Conservation (phyloP, 2,329 filamentous ascomycete genomes). For the Ceratocystis colombiana region DNA sequence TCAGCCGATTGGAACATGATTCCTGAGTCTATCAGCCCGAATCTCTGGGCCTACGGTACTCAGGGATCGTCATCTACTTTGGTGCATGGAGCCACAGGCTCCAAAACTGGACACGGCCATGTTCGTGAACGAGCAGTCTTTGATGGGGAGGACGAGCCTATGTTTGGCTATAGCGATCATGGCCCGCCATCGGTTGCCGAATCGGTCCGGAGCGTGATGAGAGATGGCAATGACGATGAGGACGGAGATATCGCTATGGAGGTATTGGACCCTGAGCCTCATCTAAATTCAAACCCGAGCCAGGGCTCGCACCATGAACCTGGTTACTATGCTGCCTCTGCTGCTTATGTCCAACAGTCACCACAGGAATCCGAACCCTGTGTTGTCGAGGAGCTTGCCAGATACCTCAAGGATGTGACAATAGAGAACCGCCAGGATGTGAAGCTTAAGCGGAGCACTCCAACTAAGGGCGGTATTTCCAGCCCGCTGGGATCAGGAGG, state of each 20-base stretch:
- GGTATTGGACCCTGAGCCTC: neutral
- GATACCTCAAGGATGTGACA: conserved; percentile 15
- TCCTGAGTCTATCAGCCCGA: conserved; percentile 23
- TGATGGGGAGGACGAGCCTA: conserved; percentile 16
- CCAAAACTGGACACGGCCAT: conserved; percentile 16
- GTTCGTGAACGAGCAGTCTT: conserved; percentile 21
- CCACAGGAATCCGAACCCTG: neutral
- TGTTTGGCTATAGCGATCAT: neutral
- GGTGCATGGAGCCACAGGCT: neutral
- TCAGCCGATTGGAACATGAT: conserved; percentile 25
- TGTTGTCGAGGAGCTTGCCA: conserved; percentile 7
- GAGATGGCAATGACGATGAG: neutral
- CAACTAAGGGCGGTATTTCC: neutral
- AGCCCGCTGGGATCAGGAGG: neutral
- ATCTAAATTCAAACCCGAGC: neutral
- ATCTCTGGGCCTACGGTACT: conserved; percentile 14
- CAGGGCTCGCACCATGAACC: neutral
- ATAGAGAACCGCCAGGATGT: conserved; percentile 19
- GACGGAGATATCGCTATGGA: neutral
- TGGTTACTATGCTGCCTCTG: neutral
- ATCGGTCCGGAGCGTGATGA: conserved; percentile 14
- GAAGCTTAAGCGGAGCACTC: conserved; percentile 6
- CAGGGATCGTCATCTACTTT: neutral
- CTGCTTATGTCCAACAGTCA: neutral
- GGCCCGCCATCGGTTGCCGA: conserved; percentile 18